phyloP scores from a whole-genome alignment of 345 rosid species.

The Aquilaria yunnanensis region DNA sequence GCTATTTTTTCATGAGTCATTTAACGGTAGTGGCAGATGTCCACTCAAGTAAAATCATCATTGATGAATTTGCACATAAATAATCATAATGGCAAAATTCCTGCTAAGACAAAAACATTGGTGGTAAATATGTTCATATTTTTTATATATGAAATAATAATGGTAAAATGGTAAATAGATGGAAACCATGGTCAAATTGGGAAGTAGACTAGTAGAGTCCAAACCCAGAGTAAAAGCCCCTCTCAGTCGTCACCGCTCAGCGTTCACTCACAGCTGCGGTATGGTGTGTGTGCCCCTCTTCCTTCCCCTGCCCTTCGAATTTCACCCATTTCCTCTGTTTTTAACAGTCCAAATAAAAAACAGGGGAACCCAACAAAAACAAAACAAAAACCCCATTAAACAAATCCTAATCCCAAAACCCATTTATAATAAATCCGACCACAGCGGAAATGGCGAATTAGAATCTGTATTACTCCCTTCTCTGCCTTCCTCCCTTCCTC shows the following conservation, averaged over 20 bases:
- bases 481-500: conserved; percentile 1
- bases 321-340: conserved; percentile 29
- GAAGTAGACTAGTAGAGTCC: neutral
- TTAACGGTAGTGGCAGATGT: too few relatives aligned
- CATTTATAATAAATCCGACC: conserved; percentile 1
- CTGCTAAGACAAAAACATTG: too few relatives aligned
- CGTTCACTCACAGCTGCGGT: neutral
- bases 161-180: conserved; percentile 22
- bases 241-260: conserved; percentile 18
- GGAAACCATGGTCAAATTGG: conserved; percentile 8
- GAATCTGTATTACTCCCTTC: conserved; percentile 20
- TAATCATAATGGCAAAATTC: too few relatives aligned
- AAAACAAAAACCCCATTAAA: conserved; percentile 6
- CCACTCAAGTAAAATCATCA: too few relatives aligned
- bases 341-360: conserved; percentile 16
- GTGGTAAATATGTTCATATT: too few relatives aligned
- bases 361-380: conserved; percentile 6
- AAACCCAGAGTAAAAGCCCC: conserved; percentile 23
- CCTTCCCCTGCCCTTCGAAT: conserved; percentile 22
- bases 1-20: too few relatives aligned
- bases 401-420: neutral
- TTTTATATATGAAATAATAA: neutral
- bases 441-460: conserved; percentile 8
- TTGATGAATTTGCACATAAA: too few relatives aligned
- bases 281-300: conserved; percentile 22